Percentiles rank a stretch among this genome's conserved stretches.
Evolutionary conservation across 345 rosid species (phyloP).

Genomic region (Sonneratia caseolaris): DNA sequence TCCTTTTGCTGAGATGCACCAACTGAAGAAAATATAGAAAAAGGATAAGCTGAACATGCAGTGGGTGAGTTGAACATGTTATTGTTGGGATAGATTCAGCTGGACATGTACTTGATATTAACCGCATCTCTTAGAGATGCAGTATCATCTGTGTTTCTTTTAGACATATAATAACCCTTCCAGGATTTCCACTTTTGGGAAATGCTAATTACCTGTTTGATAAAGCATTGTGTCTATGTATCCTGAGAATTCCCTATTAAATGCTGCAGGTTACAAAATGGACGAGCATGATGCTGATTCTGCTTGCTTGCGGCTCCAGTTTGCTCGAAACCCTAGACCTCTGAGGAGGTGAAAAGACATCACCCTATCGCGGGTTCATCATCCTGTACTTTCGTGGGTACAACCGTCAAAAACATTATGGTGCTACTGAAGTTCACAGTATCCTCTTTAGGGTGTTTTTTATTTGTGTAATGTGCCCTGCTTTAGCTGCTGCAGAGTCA

Average conservation of each 20-base stretch:
- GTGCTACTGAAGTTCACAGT: background rate
- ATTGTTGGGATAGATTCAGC: background rate
- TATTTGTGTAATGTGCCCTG: background rate
- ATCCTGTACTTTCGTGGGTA: conserved; percentile 3
- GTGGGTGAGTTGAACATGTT: background rate
- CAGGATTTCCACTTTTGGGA: background rate
- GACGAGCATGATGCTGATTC: conserved; percentile 68
- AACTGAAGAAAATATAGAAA: conserved; percentile 1
- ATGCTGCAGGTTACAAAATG: conserved; percentile 55
- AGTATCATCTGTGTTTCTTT: background rate
- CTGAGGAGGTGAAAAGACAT: conserved; percentile 45
- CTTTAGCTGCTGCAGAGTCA: background rate
- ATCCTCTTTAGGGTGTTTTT: background rate
- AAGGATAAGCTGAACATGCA: background rate
- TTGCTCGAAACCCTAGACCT: conserved; percentile 64
- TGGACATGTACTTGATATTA: background rate
- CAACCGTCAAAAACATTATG: background rate
- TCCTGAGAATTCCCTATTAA: background rate
- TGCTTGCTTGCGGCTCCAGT: conserved; percentile 54
- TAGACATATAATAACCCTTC: background rate
- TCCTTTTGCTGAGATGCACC: background rate
- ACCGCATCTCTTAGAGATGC: background rate
- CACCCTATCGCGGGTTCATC: background rate
- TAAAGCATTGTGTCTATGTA: background rate
- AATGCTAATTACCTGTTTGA: background rate